A percentile compares a stretch with the other conserved stretches of the same genome.
phyloP scores from a whole-genome alignment of 2,329 filamentous ascomycete species.

The Nothomitra cinnamomea region DNA sequence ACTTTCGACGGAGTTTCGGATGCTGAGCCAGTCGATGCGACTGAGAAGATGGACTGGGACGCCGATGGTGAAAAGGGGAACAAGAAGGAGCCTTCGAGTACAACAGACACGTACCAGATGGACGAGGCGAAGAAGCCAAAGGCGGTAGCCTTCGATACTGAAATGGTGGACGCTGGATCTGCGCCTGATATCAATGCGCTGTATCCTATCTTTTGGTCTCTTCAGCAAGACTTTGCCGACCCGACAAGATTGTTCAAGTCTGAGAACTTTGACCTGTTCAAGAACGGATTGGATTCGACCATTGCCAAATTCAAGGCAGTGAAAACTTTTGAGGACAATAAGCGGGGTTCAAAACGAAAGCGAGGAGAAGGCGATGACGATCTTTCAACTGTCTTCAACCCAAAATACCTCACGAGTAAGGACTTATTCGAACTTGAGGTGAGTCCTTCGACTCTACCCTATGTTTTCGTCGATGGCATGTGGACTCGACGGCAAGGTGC shows the following conservation, averaged over 20 bases:
- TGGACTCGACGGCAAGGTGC: neutral
- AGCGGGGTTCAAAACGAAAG: conserved; percentile 55
- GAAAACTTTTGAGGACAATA: conserved; percentile 45
- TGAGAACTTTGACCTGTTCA: conserved; percentile 48
- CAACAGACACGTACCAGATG: conserved; percentile 10
- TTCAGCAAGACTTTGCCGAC: conserved; percentile 84
- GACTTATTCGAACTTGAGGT: conserved; percentile 94
- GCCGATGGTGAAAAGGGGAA: conserved; percentile 18
- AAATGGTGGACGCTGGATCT: conserved; percentile 19
- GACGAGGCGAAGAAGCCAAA: conserved; percentile 21
- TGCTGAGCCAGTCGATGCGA: conserved; percentile 18
- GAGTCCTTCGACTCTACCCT: conserved; percentile 14
- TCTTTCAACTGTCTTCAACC: conserved; percentile 66
- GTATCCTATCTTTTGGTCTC: conserved; percentile 85
- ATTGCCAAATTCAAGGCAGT: conserved; percentile 60
- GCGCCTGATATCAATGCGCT: conserved; percentile 45
- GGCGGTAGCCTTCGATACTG: conserved; percentile 26
- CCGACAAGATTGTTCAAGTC: conserved; percentile 67
- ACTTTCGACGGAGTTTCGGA: conserved; percentile 48
- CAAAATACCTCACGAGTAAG: conserved; percentile 93
- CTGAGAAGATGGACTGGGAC: conserved; percentile 52
- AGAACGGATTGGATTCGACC: conserved; percentile 42
- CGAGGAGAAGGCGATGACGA: conserved; percentile 42
- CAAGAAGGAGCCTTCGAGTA: conserved; percentile 9
- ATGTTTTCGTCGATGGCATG: neutral